A percentile compares a stretch with the other conserved stretches of the same genome.
phyloP scores from a whole-genome alignment of 2,329 filamentous ascomycete species.

The Fusarium denticulatum region DNA sequence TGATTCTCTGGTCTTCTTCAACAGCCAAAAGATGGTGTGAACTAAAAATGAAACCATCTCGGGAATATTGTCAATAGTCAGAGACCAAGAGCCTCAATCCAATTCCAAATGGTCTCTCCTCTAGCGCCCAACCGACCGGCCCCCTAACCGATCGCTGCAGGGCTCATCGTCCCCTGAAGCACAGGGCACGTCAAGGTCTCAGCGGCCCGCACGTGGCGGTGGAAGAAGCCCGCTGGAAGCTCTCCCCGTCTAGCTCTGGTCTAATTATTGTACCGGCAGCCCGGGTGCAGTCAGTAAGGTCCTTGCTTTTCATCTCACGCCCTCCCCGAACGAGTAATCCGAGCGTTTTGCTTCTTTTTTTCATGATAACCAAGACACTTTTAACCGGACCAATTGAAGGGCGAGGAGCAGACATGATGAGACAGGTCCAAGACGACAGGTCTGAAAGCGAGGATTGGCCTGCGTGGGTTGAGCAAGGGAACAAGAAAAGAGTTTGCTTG shows the following conservation, averaged over 20 bases:
- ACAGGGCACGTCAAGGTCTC: slow-evolving; percentile 26
- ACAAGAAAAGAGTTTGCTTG: background rate
- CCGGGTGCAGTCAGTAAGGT: background rate
- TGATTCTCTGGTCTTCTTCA: background rate
- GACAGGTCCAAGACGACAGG: slow-evolving; percentile 5
- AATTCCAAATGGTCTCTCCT: background rate
- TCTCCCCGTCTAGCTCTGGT: background rate
- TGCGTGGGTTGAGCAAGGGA: background rate
- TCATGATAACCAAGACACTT: slow-evolving; percentile 22
- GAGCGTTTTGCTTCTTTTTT: slow-evolving; percentile 10
- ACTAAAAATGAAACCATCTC: background rate
- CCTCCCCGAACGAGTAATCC: slow-evolving; percentile 32
- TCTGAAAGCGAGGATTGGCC: slow-evolving; percentile 13
- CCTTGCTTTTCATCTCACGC: background rate
- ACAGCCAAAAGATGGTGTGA: slow-evolving; percentile 10
- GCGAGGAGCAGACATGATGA: slow-evolving; percentile 20
- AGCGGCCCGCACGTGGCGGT: slow-evolving; percentile 34
- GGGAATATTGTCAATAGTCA: background rate
- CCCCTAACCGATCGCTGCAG: slow-evolving; percentile 32
- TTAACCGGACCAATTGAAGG: slow-evolving; percentile 37
- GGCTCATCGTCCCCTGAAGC: slow-evolving; percentile 33
- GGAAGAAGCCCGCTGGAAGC: slow-evolving; percentile 23
- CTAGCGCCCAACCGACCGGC: slow-evolving; percentile 1
- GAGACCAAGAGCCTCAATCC: slow-evolving; percentile 6
- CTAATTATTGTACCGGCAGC: slow-evolving; percentile 16